Conservation (phyloP, 2,329 filamentous ascomycete species). For the Paecilomyces sp. region DNA sequence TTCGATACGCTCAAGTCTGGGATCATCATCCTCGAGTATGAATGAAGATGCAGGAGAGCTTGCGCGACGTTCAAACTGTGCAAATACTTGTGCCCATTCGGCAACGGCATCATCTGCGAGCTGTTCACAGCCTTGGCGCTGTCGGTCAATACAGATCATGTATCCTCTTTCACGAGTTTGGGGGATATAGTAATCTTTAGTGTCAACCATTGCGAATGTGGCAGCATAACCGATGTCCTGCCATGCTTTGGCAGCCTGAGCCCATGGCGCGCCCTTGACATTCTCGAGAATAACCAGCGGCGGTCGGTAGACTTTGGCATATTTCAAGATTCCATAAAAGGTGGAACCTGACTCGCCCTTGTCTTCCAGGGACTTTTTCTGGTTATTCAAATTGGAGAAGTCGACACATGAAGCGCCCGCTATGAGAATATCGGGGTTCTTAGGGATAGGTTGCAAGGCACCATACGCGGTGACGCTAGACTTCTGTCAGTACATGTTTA, state of each 20-base stretch:
- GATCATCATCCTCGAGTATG: constrained; percentile 50
- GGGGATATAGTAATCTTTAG: constrained; percentile 66
- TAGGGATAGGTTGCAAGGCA: constrained; percentile 49
- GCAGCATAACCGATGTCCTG: constrained; percentile 50
- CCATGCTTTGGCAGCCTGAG: constrained; percentile 40
- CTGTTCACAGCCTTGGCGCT: constrained; percentile 12
- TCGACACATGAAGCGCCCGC: constrained; percentile 72
- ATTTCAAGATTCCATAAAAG: constrained; percentile 54
- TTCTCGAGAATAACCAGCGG: constrained; percentile 67
- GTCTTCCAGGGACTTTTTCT: constrained; percentile 44
- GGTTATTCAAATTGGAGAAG: constrained; percentile 60
- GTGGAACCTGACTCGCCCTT: constrained; percentile 61
- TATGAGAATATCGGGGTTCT: constrained; percentile 56
- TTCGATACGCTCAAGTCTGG: constrained; percentile 45
- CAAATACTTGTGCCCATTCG: constrained; percentile 39
- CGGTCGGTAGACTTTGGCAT: constrained; percentile 50
- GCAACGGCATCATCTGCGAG: constrained; percentile 14
- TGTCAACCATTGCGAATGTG: constrained; percentile 49
- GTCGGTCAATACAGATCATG: constrained; percentile 47
- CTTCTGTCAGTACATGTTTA: not conserved
- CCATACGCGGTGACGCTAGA: constrained; percentile 61
- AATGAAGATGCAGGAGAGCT: constrained; percentile 58
- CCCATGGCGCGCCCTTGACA: constrained; percentile 56
- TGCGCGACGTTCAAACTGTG: constrained; percentile 46
- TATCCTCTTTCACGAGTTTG: constrained; percentile 60